These are phyloP conservation scores for Diddensiella caesifluorescens DNA, from an alignment of 805 yeast genomes.

Conservation along the genomic window DNA sequence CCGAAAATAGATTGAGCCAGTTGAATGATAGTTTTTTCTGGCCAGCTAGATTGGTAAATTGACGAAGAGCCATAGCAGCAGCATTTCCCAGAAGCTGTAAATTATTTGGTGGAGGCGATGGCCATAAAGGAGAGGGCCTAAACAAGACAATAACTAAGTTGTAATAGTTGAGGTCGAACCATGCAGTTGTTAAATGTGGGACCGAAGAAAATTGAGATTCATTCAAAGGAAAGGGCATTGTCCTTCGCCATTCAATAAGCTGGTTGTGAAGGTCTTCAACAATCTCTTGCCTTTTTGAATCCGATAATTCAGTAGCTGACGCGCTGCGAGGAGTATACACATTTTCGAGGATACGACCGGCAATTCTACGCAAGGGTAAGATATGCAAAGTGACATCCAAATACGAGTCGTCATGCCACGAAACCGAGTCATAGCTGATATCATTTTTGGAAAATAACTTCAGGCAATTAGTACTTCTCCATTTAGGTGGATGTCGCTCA, in stretches of 20 bases:
- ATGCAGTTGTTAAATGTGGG: constrained; percentile 21
- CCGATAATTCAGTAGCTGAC: constrained; percentile 12
- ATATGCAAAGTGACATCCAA: constrained; percentile 26
- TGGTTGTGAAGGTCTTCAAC: constrained; percentile 34
- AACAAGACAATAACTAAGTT: constrained; percentile 18
- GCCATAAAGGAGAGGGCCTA: constrained; percentile 22
- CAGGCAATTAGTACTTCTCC: neutral
- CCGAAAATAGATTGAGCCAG: constrained; percentile 20
- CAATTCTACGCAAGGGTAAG: constrained; percentile 41
- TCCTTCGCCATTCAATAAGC: constrained; percentile 19
- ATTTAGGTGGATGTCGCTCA: neutral
- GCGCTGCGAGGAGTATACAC: constrained; percentile 43
- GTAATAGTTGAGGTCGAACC: constrained; percentile 23
- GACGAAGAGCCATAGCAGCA: constrained; percentile 18
- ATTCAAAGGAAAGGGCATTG: constrained; percentile 19
- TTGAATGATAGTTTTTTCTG: constrained; percentile 20
- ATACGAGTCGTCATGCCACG: constrained; percentile 28
- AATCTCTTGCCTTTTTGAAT: constrained; percentile 32
- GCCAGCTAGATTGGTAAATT: constrained; percentile 15
- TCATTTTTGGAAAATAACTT: constrained; percentile 1
- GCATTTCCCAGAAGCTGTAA: constrained; percentile 17
- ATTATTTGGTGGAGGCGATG: constrained; percentile 15
- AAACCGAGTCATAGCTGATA: neutral
- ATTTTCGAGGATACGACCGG: constrained; percentile 42
- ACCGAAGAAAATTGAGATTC: constrained; percentile 17